These are phyloP conservation scores for Aspergillus asperescens DNA, from an alignment of 495 filamentous ascomycete genomes.

Conservation along the genomic window DNA sequence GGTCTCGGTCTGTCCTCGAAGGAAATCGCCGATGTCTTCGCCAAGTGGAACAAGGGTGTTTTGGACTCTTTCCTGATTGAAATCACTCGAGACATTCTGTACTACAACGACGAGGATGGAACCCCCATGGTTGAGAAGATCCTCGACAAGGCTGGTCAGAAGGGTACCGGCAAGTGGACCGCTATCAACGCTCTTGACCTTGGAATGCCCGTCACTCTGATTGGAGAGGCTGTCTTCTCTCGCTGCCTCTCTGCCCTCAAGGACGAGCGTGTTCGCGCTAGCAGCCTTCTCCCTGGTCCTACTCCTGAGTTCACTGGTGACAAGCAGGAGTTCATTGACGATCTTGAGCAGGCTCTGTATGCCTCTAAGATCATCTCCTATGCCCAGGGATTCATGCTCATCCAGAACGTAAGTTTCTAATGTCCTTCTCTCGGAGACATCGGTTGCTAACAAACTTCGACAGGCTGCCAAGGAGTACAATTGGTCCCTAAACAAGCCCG, in stretches of 20 bases:
- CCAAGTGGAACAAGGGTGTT: conserved; percentile 97
- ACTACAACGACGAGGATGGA: conserved; percentile 92
- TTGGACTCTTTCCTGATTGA: conserved; percentile 99
- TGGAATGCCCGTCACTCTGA: conserved; percentile 97
- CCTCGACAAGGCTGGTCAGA: conserved; percentile 96
- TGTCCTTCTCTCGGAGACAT: background rate
- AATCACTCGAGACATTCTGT: conserved; percentile 96
- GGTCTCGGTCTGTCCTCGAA: conserved; percentile 77
- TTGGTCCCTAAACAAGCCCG: conserved; percentile 99
- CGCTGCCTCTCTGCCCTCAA: conserved; percentile 93
- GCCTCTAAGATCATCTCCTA: conserved; percentile 99
- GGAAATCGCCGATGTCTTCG: conserved; percentile 92
- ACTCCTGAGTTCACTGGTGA: conserved; percentile 77
- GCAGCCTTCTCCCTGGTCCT: conserved; percentile 71
- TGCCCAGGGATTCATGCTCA: conserved; percentile 99
- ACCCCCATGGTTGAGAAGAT: conserved; percentile 95
- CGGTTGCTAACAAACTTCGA: background rate
- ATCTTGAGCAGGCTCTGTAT: conserved; percentile 97
- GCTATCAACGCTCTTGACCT: conserved; percentile 98
- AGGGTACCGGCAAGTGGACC: conserved; percentile 99
- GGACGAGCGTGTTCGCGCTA: conserved; percentile 81
- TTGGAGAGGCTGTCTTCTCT: conserved; percentile 93
- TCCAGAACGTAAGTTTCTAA: conserved; percentile 77
- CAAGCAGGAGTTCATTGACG: conserved; percentile 86
- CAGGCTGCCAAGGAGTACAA: conserved; percentile 89